Conservation (phyloP, 352 stramenopile species). For the Globisporangium nunn region DNA sequence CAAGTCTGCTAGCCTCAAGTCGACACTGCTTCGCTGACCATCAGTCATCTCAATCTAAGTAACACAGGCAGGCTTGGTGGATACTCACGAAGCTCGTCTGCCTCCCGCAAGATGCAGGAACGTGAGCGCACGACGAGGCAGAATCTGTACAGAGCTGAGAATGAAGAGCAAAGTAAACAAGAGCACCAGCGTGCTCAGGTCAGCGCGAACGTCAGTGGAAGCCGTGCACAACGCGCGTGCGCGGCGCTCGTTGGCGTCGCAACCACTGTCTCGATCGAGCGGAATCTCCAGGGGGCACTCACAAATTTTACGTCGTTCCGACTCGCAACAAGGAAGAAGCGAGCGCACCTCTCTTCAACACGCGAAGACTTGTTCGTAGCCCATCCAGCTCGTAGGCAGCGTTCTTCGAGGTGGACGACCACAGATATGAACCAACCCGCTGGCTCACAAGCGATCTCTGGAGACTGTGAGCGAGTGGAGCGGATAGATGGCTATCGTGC, state of each 20-base stretch:
- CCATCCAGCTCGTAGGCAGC: too few species aligned
- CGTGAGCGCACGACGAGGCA: not conserved
- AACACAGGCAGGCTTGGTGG: not conserved
- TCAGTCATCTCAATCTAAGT: not conserved
- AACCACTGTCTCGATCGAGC: not conserved
- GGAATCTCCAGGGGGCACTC: too few species aligned
- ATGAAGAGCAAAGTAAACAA: not conserved
- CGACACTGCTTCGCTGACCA: not conserved
- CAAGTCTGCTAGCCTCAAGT: not conserved
- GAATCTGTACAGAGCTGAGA: not conserved
- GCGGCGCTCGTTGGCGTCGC: not conserved
- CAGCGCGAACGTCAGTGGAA: not conserved
- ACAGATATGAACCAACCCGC: not conserved
- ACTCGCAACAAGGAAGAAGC: too few species aligned
- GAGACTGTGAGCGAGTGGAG: not conserved
- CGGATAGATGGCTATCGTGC: not conserved
- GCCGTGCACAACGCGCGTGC: not conserved
- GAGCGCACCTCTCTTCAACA: not conserved
- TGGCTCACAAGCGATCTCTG: not conserved
- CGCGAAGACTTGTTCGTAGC: not conserved
- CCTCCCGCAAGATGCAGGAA: not conserved
- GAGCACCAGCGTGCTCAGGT: not conserved
- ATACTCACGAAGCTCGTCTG: not conserved
- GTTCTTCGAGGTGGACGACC: not conserved
- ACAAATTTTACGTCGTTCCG: too few species aligned